Percentiles rank a stretch among this genome's conserved stretches.
Evolutionary conservation across 2,329 filamentous ascomycete genomes (phyloP).

Genomic region (Seiridium unicorne): DNA sequence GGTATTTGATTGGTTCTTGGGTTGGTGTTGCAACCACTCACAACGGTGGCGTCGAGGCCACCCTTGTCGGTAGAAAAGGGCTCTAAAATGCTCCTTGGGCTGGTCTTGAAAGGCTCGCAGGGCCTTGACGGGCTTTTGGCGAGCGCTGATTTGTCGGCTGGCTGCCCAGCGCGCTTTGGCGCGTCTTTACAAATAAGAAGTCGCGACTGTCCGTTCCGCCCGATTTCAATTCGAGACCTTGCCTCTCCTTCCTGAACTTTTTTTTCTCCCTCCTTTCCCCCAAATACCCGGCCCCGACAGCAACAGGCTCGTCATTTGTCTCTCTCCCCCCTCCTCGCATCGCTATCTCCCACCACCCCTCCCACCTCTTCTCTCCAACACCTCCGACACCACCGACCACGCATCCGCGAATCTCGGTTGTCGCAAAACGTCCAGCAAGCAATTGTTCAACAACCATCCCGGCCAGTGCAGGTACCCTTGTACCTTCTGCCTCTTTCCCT

Average conservation of each 20-base stretch:
- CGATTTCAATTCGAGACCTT: slow-evolving; percentile 23
- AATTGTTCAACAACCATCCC: background rate
- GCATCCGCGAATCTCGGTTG: background rate
- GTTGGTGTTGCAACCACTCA: slow-evolving; percentile 8
- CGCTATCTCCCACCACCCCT: slow-evolving; percentile 12
- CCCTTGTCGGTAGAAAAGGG: slow-evolving; percentile 7
- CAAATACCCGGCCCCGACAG: background rate
- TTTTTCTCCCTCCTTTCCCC: slow-evolving; percentile 24
- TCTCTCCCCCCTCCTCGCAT: slow-evolving; percentile 16
- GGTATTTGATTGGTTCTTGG: background rate
- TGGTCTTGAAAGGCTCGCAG: background rate
- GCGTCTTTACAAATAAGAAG: slow-evolving; percentile 42
- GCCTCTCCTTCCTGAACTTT: slow-evolving; percentile 31
- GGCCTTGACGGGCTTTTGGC: background rate
- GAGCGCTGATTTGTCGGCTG: background rate
- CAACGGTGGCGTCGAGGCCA: slow-evolving; percentile 8
- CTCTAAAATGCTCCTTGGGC: background rate
- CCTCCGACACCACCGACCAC: background rate
- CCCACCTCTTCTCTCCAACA: background rate
- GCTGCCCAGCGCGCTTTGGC: slow-evolving; percentile 13
- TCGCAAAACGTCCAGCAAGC: background rate
- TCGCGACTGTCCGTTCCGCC: slow-evolving; percentile 29
- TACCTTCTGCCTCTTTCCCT: slow-evolving; percentile 20
- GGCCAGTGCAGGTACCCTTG: slow-evolving; percentile 12
- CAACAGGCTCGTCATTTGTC: slow-evolving; percentile 27